A percentile compares a stretch with the other conserved stretches of the same genome.
These are phyloP conservation scores for Ampelomyces quisqualis DNA, from an alignment of 2,329 filamentous ascomycete genomes.

Conservation along the genomic window DNA sequence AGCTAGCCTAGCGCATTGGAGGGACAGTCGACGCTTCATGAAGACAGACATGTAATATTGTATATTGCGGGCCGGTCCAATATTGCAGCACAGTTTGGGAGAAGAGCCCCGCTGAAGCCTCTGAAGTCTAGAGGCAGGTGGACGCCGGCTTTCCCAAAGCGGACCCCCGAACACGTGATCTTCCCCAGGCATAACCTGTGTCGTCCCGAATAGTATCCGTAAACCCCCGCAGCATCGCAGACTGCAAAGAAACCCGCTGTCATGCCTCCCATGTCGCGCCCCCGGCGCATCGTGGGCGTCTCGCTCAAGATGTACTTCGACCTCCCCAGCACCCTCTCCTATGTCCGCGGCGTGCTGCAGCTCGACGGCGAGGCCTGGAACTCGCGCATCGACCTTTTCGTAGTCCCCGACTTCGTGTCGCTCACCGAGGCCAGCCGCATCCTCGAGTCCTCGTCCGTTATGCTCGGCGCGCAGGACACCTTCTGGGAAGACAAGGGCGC, in stretches of 20 bases:
- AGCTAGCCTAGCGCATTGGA: conserved; percentile 21
- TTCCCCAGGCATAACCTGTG: no score
- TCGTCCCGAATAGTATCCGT: no score
- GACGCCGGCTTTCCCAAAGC: conserved; percentile 21
- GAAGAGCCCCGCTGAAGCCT: conserved; percentile 8
- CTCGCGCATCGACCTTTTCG: conserved; percentile 66
- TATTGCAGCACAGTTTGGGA: no score
- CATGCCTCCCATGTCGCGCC: conserved; percentile 41
- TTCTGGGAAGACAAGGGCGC: conserved; percentile 70
- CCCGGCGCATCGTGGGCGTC: conserved; percentile 68
- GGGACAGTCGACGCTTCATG: conserved; percentile 10
- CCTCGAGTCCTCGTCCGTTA: conserved; percentile 55
- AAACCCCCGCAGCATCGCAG: no score
- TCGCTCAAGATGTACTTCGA: conserved; percentile 82
- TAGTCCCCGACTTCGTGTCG: conserved; percentile 76
- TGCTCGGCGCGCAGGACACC: conserved; percentile 74
- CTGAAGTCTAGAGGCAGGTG: no score
- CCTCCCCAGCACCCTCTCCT: conserved; percentile 59
- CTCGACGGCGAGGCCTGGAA: conserved; percentile 56
- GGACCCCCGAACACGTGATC: no score
- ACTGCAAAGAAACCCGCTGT: conserved; percentile 2
- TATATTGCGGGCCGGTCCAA: no score
- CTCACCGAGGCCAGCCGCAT: conserved; percentile 57
- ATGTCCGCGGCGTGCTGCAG: conserved; percentile 46
- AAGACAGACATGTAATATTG: no score